These are phyloP conservation scores for Apiospora kogelbergensis DNA, from an alignment of 2,329 filamentous ascomycete species.

Conservation along the genomic window DNA sequence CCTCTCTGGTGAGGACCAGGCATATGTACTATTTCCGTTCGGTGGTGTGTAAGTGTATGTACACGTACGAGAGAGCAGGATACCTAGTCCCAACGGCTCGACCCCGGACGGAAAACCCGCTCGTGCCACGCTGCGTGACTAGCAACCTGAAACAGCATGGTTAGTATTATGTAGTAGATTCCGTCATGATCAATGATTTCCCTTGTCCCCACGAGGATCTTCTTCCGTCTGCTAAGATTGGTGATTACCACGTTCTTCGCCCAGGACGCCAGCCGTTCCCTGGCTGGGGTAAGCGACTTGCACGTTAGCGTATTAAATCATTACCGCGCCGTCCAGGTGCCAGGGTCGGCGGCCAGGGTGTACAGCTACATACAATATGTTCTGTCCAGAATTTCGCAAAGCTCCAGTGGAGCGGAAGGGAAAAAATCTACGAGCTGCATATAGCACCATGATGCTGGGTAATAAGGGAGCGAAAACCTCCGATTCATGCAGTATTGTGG, in stretches of 20 bases:
- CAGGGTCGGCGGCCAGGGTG: not conserved
- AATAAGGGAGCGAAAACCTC: not conserved
- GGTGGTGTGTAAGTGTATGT: not conserved
- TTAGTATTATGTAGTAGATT: too few species aligned
- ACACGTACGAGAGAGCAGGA: not conserved
- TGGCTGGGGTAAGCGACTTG: not conserved
- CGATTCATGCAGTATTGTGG: slow-evolving; percentile 2
- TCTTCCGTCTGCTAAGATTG: slow-evolving; percentile 1
- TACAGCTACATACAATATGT: not conserved
- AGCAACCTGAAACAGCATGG: slow-evolving; percentile 26
- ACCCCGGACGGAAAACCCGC: slow-evolving; percentile 7
- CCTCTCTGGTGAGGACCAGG: not conserved
- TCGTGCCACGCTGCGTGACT: not conserved
- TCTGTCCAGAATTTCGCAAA: not conserved
- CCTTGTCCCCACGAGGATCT: slow-evolving; percentile 11
- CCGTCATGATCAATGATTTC: slow-evolving; percentile 3
- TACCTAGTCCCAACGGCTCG: not conserved
- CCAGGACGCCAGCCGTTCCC: not conserved
- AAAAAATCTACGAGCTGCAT: slow-evolving; percentile 4
- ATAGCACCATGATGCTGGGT: not conserved
- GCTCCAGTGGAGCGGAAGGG: not conserved
- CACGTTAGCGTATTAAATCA: not conserved
- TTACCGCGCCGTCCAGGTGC: not conserved
- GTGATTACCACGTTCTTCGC: not conserved
- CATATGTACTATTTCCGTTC: not conserved